Evolutionary conservation across 192 early-diverging fungal genomes (phyloP), one percentile per base, ranked within the genome.

Genomic region (Coemansia sp.): DNA sequence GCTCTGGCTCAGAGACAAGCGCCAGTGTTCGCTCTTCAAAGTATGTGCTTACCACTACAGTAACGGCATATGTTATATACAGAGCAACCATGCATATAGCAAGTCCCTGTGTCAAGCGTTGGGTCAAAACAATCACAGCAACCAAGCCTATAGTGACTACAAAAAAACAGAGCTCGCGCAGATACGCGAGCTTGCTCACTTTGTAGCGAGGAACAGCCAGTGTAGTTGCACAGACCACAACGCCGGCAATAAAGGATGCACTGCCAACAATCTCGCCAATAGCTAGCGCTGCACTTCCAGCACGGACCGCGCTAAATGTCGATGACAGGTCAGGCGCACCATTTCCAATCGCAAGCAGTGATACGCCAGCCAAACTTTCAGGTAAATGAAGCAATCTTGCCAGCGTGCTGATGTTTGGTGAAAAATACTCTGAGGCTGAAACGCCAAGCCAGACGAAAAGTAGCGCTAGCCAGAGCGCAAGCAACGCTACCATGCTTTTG

Each of bases 231-330:
- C 94, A 93, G 8, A 93, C 86, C 23, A 97, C 92, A 2, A 96
- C 85, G 23, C 93, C 82, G 4, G 88, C 85, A 54, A 96, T 91
- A 74, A 95, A 98, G 33, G 88, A 83, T 30, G 78, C 90, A 23
- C 90, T 91, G 56, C 95, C 96, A 23, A 96, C 85, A n/a, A 98
- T 86, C 71, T 97, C 94, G 20, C 96, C 94, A 17, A 98, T 78
- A 4, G 94, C 95, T 42, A 96, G 67, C 0, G 89, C 90, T 21
- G 89, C 90, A 54, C 88, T 86, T 23, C 87, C 85, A 4, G 88
- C 84, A 6, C 84, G 70, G 62, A 92, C 87, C 6, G 91, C 90
- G 33, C 87, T 93, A 39, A 91, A 95, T 0, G 95, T 96, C 50
- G 92, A 88, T 62, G 95, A 93, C 24, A 98, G 69, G 68, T 98